Base-by-base conservation (phyloP, 1,284 basidiomycete genomes). In the Cryptococcus depauperatus region DNA sequence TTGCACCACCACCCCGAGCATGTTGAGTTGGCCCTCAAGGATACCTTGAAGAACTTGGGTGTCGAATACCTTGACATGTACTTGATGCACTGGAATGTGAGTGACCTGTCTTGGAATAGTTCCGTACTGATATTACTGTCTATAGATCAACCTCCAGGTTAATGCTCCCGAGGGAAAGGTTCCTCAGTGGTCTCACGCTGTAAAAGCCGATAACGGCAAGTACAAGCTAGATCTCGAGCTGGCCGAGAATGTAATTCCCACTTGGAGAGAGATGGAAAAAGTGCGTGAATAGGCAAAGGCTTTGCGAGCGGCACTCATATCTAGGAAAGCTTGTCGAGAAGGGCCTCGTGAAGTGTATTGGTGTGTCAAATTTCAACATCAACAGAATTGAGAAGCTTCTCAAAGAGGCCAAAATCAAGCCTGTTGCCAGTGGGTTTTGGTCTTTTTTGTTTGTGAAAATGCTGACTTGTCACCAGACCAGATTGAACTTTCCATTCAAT, bases 401-500 rank as follows among this genome's bases (percentile, higher is more conserved):
- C 57, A 83, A 41, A 52, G 48, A 59, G n/a, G 71, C 68, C 45
- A 70, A 64, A 52, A 71, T 74, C 62, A 66, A 73, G 55, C 76
- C 76, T 28, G 86, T 83, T 25, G 78, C 86, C 48, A 83, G 59
- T 66, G 43, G 51, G 59, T 57, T 4, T 6, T 32, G 3, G 14
- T 22, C 33, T 13, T 13, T 8, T 3, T 3, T 10, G 11, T 13
- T 22, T 28, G 11, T 25, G 23, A 26, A 25, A 6, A 23, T n/a
- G 19, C 51, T 49, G 34, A 51, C 27, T 13, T n/a, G n/a, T 9
- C 26, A 34, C 10, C 38, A 61, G 58, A 68, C 61, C 67, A 90
- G 64, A 83, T 91, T 43, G 89, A 91, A 63, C 76, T 90, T 26
- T 87, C 77, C 68, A 84, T 79, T 66, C 85, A 79, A 76, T 81